phyloP scores from a whole-genome alignment of 345 rosid genomes.

The Melaleuca alternifolia region DNA sequence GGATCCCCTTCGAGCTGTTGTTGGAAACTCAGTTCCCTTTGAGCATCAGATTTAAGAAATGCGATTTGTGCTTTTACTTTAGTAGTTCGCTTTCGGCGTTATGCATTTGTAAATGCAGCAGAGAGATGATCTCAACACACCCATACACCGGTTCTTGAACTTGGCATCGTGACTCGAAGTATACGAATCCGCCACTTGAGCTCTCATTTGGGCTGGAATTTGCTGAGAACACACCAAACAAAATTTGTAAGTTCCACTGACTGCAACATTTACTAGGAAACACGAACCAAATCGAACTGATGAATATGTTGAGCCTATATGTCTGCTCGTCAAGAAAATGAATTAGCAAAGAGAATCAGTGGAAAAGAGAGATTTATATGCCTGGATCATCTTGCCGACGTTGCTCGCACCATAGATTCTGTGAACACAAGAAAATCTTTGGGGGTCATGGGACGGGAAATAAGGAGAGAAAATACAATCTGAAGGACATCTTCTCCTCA shows the following conservation, averaged over 20 bases:
- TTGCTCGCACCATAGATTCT: slow-evolving; percentile 72
- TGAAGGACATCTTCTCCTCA: slow-evolving; percentile 57
- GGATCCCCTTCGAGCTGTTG: not conserved
- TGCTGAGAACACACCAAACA: slow-evolving; percentile 14
- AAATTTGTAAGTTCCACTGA: not conserved
- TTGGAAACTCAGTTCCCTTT: not conserved
- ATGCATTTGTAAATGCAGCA: slow-evolving; percentile 37
- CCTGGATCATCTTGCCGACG: slow-evolving; percentile 64
- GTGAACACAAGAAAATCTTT: slow-evolving; percentile 48
- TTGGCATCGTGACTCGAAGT: slow-evolving; percentile 49
- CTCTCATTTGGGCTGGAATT: slow-evolving; percentile 31
- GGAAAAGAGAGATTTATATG: not conserved
- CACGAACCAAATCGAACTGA: not conserved
- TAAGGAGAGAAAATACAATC: slow-evolving; percentile 65
- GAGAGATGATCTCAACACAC: slow-evolving; percentile 33
- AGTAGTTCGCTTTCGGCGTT: slow-evolving; percentile 26
- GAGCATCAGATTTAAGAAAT: not conserved
- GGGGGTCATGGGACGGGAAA: slow-evolving; percentile 46
- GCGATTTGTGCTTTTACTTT: slow-evolving; percentile 38
- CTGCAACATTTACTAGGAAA: not conserved
- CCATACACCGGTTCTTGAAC: slow-evolving; percentile 54
- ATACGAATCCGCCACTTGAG: slow-evolving; percentile 34
- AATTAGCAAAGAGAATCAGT: not conserved
- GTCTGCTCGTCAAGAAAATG: not conserved
- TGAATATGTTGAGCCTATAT: not conserved